phyloP scores from a whole-genome alignment of 352 stramenopile genomes.

The Pythium sukuiense region DNA sequence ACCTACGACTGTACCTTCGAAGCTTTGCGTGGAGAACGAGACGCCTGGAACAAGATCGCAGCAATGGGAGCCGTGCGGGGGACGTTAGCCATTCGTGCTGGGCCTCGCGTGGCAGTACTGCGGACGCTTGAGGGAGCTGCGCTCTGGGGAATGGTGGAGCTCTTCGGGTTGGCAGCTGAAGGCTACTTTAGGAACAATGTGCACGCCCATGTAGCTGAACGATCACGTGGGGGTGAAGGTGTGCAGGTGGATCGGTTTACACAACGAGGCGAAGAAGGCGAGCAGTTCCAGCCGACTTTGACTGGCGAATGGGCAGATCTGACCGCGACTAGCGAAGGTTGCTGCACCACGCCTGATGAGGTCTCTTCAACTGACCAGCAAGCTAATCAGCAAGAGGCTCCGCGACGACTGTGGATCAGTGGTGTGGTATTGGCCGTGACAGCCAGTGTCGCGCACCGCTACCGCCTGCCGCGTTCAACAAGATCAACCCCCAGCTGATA shows the following conservation, averaged over 20 bases:
- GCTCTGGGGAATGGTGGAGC: not conserved
- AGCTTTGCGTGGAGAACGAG: not conserved
- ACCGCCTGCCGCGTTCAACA: not conserved
- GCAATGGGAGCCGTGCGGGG: slow-evolving; percentile 3
- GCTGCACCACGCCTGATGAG: too few relatives aligned
- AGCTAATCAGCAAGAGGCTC: not conserved
- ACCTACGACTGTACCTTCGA: slow-evolving; percentile 5
- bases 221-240: too few relatives aligned
- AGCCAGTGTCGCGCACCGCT: slow-evolving; percentile 2
- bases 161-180: not conserved
- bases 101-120: not conserved
- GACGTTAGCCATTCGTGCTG: not conserved
- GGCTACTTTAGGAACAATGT: not conserved
- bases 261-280: too few relatives aligned
- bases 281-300: not conserved
- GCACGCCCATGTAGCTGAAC: too few relatives aligned
- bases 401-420: not conserved
- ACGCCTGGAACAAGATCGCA: slow-evolving; percentile 2
- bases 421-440: not conserved
- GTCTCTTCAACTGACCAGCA: not conserved
- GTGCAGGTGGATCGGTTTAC: too few relatives aligned
- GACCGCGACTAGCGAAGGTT: not conserved
- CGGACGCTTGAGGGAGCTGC: slow-evolving; percentile 4
- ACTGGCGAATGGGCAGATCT: not conserved
- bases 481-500: not conserved